phyloP scores from a whole-genome alignment of 345 rosid genomes.

The Linum tenue region DNA sequence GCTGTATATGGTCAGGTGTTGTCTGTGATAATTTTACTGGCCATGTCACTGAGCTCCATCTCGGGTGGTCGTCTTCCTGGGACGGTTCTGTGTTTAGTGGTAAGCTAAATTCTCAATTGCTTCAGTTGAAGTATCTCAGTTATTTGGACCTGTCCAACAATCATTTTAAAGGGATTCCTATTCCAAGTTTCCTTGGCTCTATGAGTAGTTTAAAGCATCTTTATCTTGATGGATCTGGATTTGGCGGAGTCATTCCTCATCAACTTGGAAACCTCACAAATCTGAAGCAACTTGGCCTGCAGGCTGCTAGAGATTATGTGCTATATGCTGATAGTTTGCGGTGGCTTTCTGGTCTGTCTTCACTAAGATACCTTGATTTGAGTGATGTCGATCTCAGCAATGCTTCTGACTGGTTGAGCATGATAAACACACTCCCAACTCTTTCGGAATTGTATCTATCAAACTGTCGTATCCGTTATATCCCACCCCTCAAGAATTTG shows the following conservation, averaged over 20 bases:
- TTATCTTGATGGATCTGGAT: not conserved
- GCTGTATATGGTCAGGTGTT: not conserved
- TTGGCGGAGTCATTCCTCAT: not conserved
- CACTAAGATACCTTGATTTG: constrained; percentile 6
- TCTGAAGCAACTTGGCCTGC: not conserved
- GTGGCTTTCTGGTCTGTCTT: constrained; percentile 6
- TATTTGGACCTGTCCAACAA: constrained; percentile 9
- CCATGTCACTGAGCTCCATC: not conserved
- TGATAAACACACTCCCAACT: not conserved
- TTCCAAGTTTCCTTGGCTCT: constrained; percentile 3
- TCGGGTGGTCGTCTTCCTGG: not conserved
- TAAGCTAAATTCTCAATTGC: constrained; percentile 6
- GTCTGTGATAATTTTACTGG: not conserved
- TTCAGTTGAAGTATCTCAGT: constrained; percentile 4
- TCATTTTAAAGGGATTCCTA: not conserved
- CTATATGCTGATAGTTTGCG: not conserved
- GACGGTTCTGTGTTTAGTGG: not conserved
- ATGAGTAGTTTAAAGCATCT: not conserved
- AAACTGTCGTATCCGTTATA: not conserved
- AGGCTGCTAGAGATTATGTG: not conserved
- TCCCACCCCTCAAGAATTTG: not conserved
- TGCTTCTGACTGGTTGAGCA: not conserved
- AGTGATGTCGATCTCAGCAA: not conserved
- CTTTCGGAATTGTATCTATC: not conserved
- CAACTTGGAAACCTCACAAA: constrained; percentile 6